Evolutionary conservation across 768 basidiomycete species (phyloP).

Genomic region (Boletus vinaceobasis): DNA sequence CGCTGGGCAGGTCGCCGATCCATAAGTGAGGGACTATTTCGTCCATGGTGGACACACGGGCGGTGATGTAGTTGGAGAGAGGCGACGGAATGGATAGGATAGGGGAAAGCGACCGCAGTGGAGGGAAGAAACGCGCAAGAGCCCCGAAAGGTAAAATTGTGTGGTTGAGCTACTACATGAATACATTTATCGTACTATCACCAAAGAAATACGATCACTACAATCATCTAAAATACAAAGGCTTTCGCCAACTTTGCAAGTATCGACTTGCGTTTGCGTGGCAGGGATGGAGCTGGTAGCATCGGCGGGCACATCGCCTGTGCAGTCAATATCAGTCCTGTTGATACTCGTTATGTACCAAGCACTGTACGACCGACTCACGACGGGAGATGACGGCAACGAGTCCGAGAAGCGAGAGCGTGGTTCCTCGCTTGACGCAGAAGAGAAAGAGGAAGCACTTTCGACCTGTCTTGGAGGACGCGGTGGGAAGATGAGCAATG

Average conservation of each 20-base stretch:
- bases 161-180: background rate
- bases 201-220: background rate
- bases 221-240: background rate
- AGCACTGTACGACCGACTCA: constrained; percentile 2
- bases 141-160: too few relatives aligned
- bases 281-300: background rate
- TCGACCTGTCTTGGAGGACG: background rate
- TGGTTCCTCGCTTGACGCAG: constrained; percentile 16
- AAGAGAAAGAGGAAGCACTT: background rate
- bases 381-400: constrained; percentile 9
- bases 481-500: constrained; percentile 8
- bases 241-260: constrained; percentile 13
- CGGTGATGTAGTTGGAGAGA: background rate
- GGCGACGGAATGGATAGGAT: too few relatives aligned
- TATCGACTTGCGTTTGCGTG: constrained; percentile 13
- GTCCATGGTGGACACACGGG: constrained; percentile 49
- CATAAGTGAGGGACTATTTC: constrained; percentile 77
- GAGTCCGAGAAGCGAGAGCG: constrained; percentile 23
- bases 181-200: background rate
- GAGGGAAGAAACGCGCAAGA: background rate
- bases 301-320: constrained; percentile 3
- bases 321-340: background rate
- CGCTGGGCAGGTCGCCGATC: constrained; percentile 79
- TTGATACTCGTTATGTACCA: background rate
- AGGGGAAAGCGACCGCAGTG: background rate